Evolutionary conservation across 768 basidiomycete species (phyloP).

Genomic region (Exidia glandulosa): DNA sequence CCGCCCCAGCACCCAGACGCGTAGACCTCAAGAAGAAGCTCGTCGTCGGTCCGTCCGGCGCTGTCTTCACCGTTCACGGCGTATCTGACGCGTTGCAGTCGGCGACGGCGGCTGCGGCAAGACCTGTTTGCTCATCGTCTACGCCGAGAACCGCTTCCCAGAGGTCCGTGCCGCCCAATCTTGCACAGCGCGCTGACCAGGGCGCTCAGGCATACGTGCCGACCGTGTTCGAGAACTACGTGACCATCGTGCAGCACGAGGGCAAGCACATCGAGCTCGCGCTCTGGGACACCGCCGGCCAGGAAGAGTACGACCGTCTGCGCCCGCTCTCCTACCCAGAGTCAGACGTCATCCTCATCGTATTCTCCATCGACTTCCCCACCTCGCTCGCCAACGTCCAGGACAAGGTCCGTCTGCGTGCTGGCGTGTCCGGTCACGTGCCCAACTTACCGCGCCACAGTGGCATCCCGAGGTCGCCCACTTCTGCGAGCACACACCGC

Average conservation of each 20-base stretch:
- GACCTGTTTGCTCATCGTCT: slow-evolving; percentile 93
- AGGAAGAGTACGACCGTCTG: slow-evolving; percentile 91
- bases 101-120: slow-evolving; percentile 87
- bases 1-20: slow-evolving; percentile 16
- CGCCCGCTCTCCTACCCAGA: slow-evolving; percentile 81
- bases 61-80: neutral
- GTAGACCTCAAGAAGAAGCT: slow-evolving; percentile 82
- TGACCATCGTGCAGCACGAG: slow-evolving; percentile 76
- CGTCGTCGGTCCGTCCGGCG: slow-evolving; percentile 38
- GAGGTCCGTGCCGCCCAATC: slow-evolving; percentile 49
- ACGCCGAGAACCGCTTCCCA: slow-evolving; percentile 92
- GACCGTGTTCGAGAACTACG: slow-evolving; percentile 91
- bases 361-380: slow-evolving; percentile 90
- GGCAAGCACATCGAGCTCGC: slow-evolving; percentile 88
- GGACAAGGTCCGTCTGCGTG: slow-evolving; percentile 53
- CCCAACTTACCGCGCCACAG: slow-evolving; percentile 27
- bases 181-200: too few relatives aligned
- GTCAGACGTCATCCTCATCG: slow-evolving; percentile 84
- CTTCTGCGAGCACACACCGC: slow-evolving; percentile 80
- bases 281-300: slow-evolving; percentile 97
- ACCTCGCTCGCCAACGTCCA: slow-evolving; percentile 83
- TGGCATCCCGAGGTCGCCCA: slow-evolving; percentile 92
- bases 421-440: slow-evolving; percentile 1
- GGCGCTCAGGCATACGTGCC: slow-evolving; percentile 83
- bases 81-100: slow-evolving; percentile 24